phyloP scores from a whole-genome alignment of 2,329 filamentous ascomycete species.

The Trichophyton verrucosum region DNA sequence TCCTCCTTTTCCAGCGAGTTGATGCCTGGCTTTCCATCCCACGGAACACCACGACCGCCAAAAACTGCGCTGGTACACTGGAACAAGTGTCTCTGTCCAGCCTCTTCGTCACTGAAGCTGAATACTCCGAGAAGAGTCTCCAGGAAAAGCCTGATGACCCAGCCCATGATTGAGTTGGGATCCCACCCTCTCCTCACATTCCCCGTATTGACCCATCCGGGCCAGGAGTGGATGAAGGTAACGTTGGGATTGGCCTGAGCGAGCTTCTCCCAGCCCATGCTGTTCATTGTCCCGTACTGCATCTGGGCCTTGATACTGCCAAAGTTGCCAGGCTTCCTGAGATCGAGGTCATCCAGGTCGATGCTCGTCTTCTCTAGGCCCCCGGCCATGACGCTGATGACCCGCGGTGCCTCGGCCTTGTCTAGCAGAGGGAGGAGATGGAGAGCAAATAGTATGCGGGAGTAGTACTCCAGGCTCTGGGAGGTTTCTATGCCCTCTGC shows the following conservation, averaged over 20 bases:
- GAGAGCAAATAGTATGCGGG: conserved; percentile 31
- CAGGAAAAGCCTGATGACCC: neutral
- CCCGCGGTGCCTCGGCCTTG: conserved; percentile 19
- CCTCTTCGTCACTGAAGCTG: neutral
- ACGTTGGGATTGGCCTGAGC: conserved; percentile 22
- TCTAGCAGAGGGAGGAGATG: conserved; percentile 32
- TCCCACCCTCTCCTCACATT: neutral
- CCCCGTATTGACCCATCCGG: conserved; percentile 28
- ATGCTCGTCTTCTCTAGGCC: conserved; percentile 21
- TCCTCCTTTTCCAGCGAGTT: neutral
- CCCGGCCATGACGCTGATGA: conserved; percentile 27
- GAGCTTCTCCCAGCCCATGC: conserved; percentile 23
- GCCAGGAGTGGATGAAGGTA: conserved; percentile 27
- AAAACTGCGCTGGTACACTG: neutral
- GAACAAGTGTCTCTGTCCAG: neutral
- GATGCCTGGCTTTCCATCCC: neutral
- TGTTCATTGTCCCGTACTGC: conserved; percentile 24
- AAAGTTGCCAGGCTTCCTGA: conserved; percentile 22
- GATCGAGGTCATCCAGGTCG: conserved; percentile 25
- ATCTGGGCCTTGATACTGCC: conserved; percentile 19
- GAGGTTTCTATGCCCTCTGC: conserved; percentile 34
- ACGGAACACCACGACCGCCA: neutral
- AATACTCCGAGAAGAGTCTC: neutral
- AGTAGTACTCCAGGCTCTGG: conserved; percentile 34
- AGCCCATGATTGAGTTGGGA: neutral